phyloP scores from a whole-genome alignment of 805 yeast genomes.

The Trichomonascus vanleenenianus region DNA sequence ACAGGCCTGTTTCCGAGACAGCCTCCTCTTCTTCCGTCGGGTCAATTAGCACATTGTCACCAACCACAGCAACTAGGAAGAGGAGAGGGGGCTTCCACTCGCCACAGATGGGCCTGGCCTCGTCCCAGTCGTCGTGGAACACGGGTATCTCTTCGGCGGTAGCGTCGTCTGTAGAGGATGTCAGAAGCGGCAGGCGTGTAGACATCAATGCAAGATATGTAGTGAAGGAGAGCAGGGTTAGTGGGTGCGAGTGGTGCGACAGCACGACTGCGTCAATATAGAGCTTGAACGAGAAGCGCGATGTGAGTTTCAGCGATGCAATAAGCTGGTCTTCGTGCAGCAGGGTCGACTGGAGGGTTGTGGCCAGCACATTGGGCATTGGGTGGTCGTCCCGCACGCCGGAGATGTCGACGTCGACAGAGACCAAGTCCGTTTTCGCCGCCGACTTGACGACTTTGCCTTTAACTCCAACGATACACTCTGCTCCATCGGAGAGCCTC shows the following conservation, averaged over 20 bases:
- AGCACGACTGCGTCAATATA: constrained; percentile 74
- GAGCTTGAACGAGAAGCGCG: constrained; percentile 67
- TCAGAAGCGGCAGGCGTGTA: constrained; percentile 64
- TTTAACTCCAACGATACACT: constrained; percentile 87
- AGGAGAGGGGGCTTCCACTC: constrained; percentile 64
- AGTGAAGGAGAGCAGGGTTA: constrained; percentile 72
- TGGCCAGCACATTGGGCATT: constrained; percentile 54
- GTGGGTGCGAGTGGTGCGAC: constrained; percentile 72
- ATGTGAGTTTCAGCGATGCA: constrained; percentile 50
- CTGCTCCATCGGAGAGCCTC: constrained; percentile 81
- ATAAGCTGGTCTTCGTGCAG: constrained; percentile 40
- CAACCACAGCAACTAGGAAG: constrained; percentile 70
- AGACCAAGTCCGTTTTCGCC: constrained; percentile 44
- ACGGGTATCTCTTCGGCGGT: constrained; percentile 80
- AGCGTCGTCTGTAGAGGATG: constrained; percentile 57
- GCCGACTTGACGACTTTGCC: constrained; percentile 56
- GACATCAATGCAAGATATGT: constrained; percentile 73
- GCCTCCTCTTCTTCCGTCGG: constrained; percentile 87
- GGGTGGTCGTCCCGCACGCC: constrained; percentile 76
- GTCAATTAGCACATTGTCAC: constrained; percentile 63
- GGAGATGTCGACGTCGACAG: constrained; percentile 61
- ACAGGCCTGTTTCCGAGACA: constrained; percentile 76
- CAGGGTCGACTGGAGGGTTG: constrained; percentile 45
- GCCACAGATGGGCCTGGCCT: constrained; percentile 40
- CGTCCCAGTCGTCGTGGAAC: constrained; percentile 82